These are phyloP conservation scores for Psilocybe sp. DNA, from an alignment of 768 basidiomycete species.

Conservation along the genomic window DNA sequence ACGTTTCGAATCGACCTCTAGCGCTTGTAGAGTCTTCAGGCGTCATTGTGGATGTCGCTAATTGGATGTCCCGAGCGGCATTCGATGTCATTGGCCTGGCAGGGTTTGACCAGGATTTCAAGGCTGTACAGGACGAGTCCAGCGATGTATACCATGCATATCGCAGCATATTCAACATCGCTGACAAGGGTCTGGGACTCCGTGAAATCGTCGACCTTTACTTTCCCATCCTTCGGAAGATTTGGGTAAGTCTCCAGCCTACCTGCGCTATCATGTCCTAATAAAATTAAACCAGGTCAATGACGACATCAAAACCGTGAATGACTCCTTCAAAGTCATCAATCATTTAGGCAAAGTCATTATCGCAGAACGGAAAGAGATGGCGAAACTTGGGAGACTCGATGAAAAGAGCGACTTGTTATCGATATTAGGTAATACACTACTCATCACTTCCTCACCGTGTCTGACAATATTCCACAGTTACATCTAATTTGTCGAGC, in stretches of 20 bases:
- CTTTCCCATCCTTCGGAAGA: constrained; percentile 40
- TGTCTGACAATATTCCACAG: constrained; percentile 26
- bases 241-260: constrained; percentile 35
- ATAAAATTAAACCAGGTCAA: constrained; percentile 33
- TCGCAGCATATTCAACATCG: constrained; percentile 46
- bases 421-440: constrained; percentile 41
- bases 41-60: constrained; percentile 43
- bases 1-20: constrained; percentile 2
- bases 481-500: constrained; percentile 56
- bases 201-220: constrained; percentile 41
- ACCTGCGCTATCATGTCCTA: background rate
- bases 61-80: constrained; percentile 59
- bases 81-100: constrained; percentile 66
- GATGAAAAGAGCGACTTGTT: constrained; percentile 45
- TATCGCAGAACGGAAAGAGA: constrained; percentile 40
- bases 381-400: constrained; percentile 27
- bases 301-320: constrained; percentile 33
- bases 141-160: constrained; percentile 49
- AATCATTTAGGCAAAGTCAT: constrained; percentile 38
- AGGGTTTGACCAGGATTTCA: constrained; percentile 52
- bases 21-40: constrained; percentile 3
- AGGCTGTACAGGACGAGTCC: constrained; percentile 45
- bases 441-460: constrained; percentile 1
- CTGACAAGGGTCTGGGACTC: constrained; percentile 41
- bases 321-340: constrained; percentile 37